phyloP scores from a whole-genome alignment of 202 grass and related monocot genomes.

The Eragrostis tef region DNA sequence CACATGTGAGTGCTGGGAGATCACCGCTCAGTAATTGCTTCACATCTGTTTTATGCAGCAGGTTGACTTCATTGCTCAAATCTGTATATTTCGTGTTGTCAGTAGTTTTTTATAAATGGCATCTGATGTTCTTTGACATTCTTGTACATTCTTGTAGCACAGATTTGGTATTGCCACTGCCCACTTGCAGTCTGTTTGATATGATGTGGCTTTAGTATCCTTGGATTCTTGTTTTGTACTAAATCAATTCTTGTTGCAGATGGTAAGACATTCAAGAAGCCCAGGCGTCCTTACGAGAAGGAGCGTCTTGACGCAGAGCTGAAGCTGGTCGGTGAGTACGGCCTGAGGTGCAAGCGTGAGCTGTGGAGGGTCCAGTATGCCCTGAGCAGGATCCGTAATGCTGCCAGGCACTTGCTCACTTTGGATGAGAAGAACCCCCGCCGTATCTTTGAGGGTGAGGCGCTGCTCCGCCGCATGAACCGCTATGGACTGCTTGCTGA shows the following conservation, averaged over 20 bases:
- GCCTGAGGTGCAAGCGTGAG: conserved; percentile 79
- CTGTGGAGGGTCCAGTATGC: conserved; percentile 81
- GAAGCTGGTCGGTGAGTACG: conserved; percentile 80
- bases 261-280: conserved; percentile 88
- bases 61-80: not conserved
- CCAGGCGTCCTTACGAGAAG: conserved; percentile 79
- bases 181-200: not conserved
- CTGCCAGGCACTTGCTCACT: conserved; percentile 80
- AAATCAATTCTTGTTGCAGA: conserved; percentile 40
- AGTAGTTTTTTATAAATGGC: not conserved
- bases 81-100: not conserved
- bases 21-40: not conserved
- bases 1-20: not conserved
- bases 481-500: conserved; percentile 72
- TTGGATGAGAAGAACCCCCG: conserved; percentile 74
- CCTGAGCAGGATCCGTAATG: conserved; percentile 76
- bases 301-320: conserved; percentile 78
- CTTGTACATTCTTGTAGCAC: not conserved
- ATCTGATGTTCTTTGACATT: not conserved
- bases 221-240: not conserved
- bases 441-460: conserved; percentile 82
- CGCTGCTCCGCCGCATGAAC: conserved; percentile 77
- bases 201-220: not conserved
- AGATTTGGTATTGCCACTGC: not conserved
- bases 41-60: not conserved